Evolutionary conservation across 306 rosid genomes (phyloP).

Genomic region (Mimosa bimucronata): DNA sequence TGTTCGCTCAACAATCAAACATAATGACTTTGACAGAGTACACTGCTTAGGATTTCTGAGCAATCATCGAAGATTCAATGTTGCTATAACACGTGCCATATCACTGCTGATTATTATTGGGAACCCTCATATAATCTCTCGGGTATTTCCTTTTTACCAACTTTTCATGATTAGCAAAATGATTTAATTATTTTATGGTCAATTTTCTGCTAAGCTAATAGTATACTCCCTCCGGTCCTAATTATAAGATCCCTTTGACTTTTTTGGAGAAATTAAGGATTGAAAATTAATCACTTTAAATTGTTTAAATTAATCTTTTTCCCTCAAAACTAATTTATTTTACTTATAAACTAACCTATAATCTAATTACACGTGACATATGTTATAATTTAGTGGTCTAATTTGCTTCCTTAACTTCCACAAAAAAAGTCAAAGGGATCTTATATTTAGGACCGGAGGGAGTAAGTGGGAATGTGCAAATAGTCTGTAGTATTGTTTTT

Average conservation of each 20-base stretch:
- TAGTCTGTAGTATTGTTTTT: conserved; percentile 67
- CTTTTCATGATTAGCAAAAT: conserved; percentile 11
- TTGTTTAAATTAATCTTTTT: no score
- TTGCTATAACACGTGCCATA: conserved; percentile 91
- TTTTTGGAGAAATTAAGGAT: no score
- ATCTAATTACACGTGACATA: no score
- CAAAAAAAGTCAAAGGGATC: no score
- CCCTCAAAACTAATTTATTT: no score
- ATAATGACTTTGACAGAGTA: conserved; percentile 79
- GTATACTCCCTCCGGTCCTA: no score
- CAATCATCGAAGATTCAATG: conserved; percentile 88
- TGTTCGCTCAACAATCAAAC: conserved; percentile 93
- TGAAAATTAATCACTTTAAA: no score
- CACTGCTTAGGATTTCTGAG: conserved; percentile 91
- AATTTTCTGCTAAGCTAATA: conserved; percentile 47
- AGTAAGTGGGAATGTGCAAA: conserved; percentile 83
- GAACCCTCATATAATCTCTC: conserved; percentile 85
- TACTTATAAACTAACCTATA: no score
- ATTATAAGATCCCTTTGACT: no score
- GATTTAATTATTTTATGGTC: conserved; percentile 7
- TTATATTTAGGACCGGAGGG: no score
- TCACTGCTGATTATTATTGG: conserved; percentile 84
- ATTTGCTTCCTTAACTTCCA: no score
- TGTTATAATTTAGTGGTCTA: no score
- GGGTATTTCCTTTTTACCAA: conserved; percentile 55